phyloP scores from a whole-genome alignment of 805 yeast species.

The Zygosaccharomyces bisporus region DNA sequence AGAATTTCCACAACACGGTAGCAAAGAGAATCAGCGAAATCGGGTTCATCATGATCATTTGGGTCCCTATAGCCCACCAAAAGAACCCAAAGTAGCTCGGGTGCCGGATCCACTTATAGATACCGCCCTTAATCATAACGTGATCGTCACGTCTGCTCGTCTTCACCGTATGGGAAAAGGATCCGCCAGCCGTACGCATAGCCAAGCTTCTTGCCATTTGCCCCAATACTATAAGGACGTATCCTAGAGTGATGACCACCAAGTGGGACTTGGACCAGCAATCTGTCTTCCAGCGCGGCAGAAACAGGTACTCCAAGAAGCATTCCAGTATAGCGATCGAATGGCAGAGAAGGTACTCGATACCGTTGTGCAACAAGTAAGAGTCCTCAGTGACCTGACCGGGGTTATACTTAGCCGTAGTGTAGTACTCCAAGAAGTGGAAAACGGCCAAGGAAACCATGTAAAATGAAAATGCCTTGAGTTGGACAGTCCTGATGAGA shows the following conservation, averaged over 20 bases:
- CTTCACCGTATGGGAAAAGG: constrained; percentile 80
- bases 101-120: constrained; percentile 68
- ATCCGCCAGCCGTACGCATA: constrained; percentile 82
- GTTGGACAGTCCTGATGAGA: constrained; percentile 26
- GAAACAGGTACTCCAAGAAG: constrained; percentile 39
- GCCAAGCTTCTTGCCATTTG: constrained; percentile 69
- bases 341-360: constrained; percentile 56
- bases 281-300: constrained; percentile 38
- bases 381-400: constrained; percentile 66
- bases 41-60: constrained; percentile 65
- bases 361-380: constrained; percentile 62
- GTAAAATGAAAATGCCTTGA: constrained; percentile 45
- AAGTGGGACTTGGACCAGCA: constrained; percentile 5
- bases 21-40: constrained; percentile 53
- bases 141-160: constrained; percentile 52
- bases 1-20: constrained; percentile 63
- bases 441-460: constrained; percentile 53
- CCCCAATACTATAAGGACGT: constrained; percentile 47
- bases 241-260: constrained; percentile 42
- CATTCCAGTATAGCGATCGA: constrained; percentile 50
- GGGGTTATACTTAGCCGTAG: constrained; percentile 73
- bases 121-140: constrained; percentile 64
- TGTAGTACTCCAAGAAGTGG: constrained; percentile 77
- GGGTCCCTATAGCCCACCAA: constrained; percentile 91
- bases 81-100: constrained; percentile 91